Base-by-base conservation (phyloP, 2,329 filamentous ascomycete genomes). In the Pyrenophora graminea region DNA sequence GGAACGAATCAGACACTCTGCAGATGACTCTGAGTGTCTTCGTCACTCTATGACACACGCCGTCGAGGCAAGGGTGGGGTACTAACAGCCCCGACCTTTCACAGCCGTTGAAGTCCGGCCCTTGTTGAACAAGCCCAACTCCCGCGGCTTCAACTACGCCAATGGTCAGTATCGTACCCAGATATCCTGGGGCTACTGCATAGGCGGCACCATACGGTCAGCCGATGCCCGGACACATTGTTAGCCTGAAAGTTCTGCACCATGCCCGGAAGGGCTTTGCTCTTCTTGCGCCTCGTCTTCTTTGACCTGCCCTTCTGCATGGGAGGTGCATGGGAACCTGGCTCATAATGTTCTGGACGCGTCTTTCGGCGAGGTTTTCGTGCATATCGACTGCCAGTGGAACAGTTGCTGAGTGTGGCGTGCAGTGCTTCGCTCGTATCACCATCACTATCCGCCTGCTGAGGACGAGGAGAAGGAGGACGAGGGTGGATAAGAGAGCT, bases 81-180 rank as follows among this genome's bases (percentile, higher is more conserved):
- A 62, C 69, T 64, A 64, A 78, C 79, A 64, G 58, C 76, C 77
- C 61, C 70, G 70, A 18, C 76, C 72, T 55, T 65, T 73, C 49
- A 76, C 62, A 31, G 76, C 75, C 31, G 69, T 75, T n/a, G 78
- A 80, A 36, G 76, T 74, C 47, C 70, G 75, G 15, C 79, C 79
- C 64, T 78, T 79, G 53, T 71, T 78, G 67, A 81, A 81, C 10
- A 81, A 63, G 1, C 79, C 79, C 39, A 74, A 58, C 44, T 64
- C 67, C 42, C 66, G 65, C 19, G 76, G 74, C 61, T 74, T 77
- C 51, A 80, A 67, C 78, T 80, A 53, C 44, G 52, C 55, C 60
- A 62, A 56, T 60, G 45, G 59, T 71, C 59, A 72, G 64, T 50
- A 45, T 17, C 17, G 18, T 7, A 47, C 37, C 13, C 43, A 48